A percentile compares a stretch with the other conserved stretches of the same genome.
These are phyloP conservation scores for Candida bentonensis DNA, from an alignment of 805 yeast species.

Conservation along the genomic window DNA sequence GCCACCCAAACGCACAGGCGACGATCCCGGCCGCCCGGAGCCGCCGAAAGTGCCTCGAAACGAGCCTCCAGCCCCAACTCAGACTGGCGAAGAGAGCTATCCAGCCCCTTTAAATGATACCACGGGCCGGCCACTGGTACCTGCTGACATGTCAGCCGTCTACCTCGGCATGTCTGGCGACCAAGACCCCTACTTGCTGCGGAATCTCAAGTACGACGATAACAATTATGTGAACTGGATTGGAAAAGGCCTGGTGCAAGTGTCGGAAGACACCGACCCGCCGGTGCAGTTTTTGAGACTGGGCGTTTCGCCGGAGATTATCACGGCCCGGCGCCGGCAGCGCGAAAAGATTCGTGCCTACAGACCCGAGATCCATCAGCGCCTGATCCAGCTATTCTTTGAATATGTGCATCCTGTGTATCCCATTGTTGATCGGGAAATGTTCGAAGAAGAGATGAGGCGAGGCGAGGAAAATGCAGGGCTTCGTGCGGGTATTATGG, in stretches of 20 bases:
- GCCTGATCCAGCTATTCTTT: slow-evolving; percentile 20
- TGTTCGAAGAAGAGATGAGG: slow-evolving; percentile 17
- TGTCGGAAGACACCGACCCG: slow-evolving; percentile 11
- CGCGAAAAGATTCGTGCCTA: not conserved
- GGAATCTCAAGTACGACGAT: slow-evolving; percentile 13
- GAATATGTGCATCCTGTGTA: slow-evolving; percentile 21
- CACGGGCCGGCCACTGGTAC: too few relatives aligned
- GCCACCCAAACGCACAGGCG: too few relatives aligned
- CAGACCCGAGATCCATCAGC: slow-evolving; percentile 12
- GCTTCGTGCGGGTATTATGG: slow-evolving; percentile 20
- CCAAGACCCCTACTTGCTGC: slow-evolving; percentile 20
- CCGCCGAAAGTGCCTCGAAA: too few relatives aligned
- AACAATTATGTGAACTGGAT: too few relatives aligned
- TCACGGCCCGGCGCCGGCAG: slow-evolving; percentile 1
- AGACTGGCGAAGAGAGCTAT: too few relatives aligned
- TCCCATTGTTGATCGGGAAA: slow-evolving; percentile 21
- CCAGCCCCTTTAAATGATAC: too few relatives aligned
- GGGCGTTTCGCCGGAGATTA: slow-evolving; percentile 4
- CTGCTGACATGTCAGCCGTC: slow-evolving; percentile 6
- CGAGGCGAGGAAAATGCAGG: slow-evolving; percentile 16
- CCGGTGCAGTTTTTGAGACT: slow-evolving; percentile 16
- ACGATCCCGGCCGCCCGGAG: too few relatives aligned
- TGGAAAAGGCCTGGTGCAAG: slow-evolving; percentile 15
- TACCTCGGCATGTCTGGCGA: slow-evolving; percentile 20
- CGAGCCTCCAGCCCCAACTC: too few relatives aligned